Base-by-base conservation (phyloP, 1,139 yeast genomes). In the Casaregolazyma suthepensis region DNA sequence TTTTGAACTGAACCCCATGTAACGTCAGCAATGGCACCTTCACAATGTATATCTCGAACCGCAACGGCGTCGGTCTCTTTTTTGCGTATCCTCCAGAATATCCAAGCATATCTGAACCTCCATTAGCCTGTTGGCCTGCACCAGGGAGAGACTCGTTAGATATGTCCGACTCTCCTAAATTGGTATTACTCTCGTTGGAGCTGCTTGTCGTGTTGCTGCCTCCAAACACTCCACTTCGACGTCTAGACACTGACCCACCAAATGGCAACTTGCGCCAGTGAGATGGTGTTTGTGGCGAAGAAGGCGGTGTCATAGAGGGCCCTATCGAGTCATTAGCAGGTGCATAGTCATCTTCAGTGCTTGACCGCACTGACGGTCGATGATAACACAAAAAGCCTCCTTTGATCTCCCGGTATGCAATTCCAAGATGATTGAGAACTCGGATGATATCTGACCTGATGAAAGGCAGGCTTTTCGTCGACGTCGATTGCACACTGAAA, bases 1-100 rank as follows among this genome's bases (percentile, higher is more conserved):
- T 91, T 75, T 91, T 93, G 74, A 93, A 90, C 69, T 91, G 97
- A 52, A 93, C 93, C 69, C 98, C 99, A 61, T 87, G 90, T 58
- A 93, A 76, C 12, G 95, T 90, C 60, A 91, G 76, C 60, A 93
- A 76, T 46, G 97, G 96, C 52, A 93, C 96, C 68, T 89, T 89
- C 48, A 91, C 98, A 60, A 93, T 84, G 69, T 87, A 91, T 58
- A 93, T 87, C 67, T 93, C 98, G 70, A 93, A 93, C 64, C 86
- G 85, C 65, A 93, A 76, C 23, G 95, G 94, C 22, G 80, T 66
- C 12, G 66, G 62, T 12, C 59, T 62, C 4, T 56, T 52, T 26
- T 52, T 53, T 6, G 59, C 43, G 6, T 60, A 42, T 15, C 55
- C 52, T 20, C 52, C 56, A 4, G 49, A 43, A 53, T 48, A 75